These are phyloP conservation scores for Phytopythium montanum DNA, from an alignment of 352 stramenopile species.

Conservation along the genomic window DNA sequence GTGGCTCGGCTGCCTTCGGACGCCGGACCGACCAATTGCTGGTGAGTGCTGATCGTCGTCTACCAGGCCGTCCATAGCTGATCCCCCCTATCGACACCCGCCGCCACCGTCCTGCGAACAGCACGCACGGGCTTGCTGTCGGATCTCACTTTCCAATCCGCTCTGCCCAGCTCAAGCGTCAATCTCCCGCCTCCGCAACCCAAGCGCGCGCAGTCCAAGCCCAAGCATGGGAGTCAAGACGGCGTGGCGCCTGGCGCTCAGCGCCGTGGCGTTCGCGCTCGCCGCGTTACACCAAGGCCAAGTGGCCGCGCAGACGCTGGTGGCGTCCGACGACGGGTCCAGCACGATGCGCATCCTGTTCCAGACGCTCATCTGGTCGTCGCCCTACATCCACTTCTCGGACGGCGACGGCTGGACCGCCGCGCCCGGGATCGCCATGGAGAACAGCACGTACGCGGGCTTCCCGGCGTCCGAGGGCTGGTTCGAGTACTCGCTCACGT, in stretches of 20 bases:
- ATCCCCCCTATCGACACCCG: not conserved
- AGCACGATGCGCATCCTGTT: conserved; percentile 18
- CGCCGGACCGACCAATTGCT: not conserved
- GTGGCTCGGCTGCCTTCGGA: not conserved
- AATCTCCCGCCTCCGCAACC: not conserved
- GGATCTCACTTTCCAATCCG: not conserved
- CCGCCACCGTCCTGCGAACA: not conserved
- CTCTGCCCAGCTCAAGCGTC: not conserved
- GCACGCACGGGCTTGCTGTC: not conserved
- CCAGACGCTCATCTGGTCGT: conserved; percentile 18
- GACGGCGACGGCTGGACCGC: conserved; percentile 31
- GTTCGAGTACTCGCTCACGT: conserved; percentile 34
- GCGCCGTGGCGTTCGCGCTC: conserved; percentile 1
- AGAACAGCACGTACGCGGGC: conserved; percentile 16
- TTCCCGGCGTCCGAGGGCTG: conserved; percentile 26
- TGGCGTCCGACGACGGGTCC: conserved; percentile 14
- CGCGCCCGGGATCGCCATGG: conserved; percentile 29
- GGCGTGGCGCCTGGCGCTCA: conserved; percentile 3
- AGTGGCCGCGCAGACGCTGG: conserved; percentile 12
- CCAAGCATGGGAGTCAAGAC: not conserved
- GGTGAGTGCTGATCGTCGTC: not conserved
- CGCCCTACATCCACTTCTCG: conserved; percentile 30
- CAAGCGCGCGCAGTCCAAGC: not conserved
- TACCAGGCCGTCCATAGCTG: not conserved
- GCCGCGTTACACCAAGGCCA: not conserved